These are phyloP conservation scores for Hanseniaspora uvarum DNA, from an alignment of 1,139 yeast species.

Conservation along the genomic window DNA sequence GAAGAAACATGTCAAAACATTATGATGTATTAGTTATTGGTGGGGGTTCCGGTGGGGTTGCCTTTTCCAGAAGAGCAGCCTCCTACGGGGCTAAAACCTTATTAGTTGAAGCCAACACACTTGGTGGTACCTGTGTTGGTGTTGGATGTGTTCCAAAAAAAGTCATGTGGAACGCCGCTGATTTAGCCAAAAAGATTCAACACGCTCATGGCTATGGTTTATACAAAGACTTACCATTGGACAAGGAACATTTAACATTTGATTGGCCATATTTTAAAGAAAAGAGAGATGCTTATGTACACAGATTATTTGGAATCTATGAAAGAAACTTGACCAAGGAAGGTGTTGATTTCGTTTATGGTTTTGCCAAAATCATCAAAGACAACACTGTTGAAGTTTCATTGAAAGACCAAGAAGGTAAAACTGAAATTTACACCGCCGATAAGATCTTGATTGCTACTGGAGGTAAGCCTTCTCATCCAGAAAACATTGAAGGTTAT, in stretches of 20 bases:
- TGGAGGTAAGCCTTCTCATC: slow-evolving; percentile 77
- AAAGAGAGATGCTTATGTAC: slow-evolving; percentile 84
- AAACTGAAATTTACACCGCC: slow-evolving; percentile 50
- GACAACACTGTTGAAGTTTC: slow-evolving; percentile 72
- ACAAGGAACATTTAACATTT: slow-evolving; percentile 42
- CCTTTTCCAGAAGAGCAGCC: slow-evolving; percentile 94
- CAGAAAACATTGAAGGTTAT: slow-evolving; percentile 59
- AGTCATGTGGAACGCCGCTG: slow-evolving; percentile 97
- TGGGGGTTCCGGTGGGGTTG: slow-evolving; percentile 99
- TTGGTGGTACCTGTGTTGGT: slow-evolving; percentile 98
- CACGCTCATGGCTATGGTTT: slow-evolving; percentile 81
- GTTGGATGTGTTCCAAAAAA: slow-evolving; percentile 99
- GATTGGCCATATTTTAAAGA: slow-evolving; percentile 72
- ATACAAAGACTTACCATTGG: slow-evolving; percentile 43
- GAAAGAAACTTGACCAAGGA: slow-evolving; percentile 77
- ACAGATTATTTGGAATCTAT: slow-evolving; percentile 83
- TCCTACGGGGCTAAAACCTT: slow-evolving; percentile 82
- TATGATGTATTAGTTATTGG: slow-evolving; percentile 92
- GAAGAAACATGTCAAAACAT: slow-evolving; percentile 35
- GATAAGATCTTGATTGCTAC: slow-evolving; percentile 82
- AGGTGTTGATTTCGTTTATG: slow-evolving; percentile 76
- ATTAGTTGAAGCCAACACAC: slow-evolving; percentile 62
- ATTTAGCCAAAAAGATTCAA: slow-evolving; percentile 61
- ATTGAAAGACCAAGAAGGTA: slow-evolving; percentile 45
- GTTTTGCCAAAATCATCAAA: slow-evolving; percentile 70